These are phyloP conservation scores for Decorospora gaudefroyi DNA, from an alignment of 2,329 filamentous ascomycete species.

Conservation along the genomic window DNA sequence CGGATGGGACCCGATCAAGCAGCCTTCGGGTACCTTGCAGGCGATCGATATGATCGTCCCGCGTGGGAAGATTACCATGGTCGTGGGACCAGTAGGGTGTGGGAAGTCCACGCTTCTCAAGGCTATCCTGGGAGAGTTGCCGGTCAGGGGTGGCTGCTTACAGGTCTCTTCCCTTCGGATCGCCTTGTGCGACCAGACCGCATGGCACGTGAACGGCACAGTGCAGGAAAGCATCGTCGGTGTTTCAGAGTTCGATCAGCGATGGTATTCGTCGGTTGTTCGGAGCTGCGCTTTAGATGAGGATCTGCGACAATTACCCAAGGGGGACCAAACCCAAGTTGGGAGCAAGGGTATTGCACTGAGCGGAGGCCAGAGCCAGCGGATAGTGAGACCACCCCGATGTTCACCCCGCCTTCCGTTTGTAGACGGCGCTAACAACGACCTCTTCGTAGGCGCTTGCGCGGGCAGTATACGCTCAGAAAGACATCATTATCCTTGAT, in stretches of 20 bases:
- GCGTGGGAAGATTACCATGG: slow-evolving; percentile 53
- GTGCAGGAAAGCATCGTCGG: slow-evolving; percentile 48
- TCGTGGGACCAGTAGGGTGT: slow-evolving; percentile 58
- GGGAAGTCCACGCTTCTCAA: slow-evolving; percentile 58
- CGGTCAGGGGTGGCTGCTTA: slow-evolving; percentile 40
- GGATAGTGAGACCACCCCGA: slow-evolving; percentile 47
- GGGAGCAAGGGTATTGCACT: slow-evolving; percentile 58
- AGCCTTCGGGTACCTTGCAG: slow-evolving; percentile 46
- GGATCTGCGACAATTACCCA: slow-evolving; percentile 40
- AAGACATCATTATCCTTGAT: slow-evolving; percentile 56
- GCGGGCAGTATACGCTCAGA: slow-evolving; percentile 57
- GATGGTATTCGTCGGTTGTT: slow-evolving; percentile 47
- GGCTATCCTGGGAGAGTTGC: slow-evolving; percentile 41
- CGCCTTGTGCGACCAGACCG: slow-evolving; percentile 46
- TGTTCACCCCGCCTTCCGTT: slow-evolving; percentile 20
- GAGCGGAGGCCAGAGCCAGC: slow-evolving; percentile 59
- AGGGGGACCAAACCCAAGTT: slow-evolving; percentile 52
- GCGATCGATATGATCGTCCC: slow-evolving; percentile 50
- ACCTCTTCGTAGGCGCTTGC: slow-evolving; percentile 51
- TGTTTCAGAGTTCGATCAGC: slow-evolving; percentile 42
- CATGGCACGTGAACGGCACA: slow-evolving; percentile 47
- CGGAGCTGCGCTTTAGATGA: slow-evolving; percentile 43
- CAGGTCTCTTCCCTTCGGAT: slow-evolving; percentile 40
- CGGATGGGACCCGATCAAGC: slow-evolving; percentile 53
- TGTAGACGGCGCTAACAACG: slow-evolving; percentile 15